Evolutionary conservation across 2,329 filamentous ascomycete genomes (phyloP).

Genomic region (Hymenoscyphus scutula): DNA sequence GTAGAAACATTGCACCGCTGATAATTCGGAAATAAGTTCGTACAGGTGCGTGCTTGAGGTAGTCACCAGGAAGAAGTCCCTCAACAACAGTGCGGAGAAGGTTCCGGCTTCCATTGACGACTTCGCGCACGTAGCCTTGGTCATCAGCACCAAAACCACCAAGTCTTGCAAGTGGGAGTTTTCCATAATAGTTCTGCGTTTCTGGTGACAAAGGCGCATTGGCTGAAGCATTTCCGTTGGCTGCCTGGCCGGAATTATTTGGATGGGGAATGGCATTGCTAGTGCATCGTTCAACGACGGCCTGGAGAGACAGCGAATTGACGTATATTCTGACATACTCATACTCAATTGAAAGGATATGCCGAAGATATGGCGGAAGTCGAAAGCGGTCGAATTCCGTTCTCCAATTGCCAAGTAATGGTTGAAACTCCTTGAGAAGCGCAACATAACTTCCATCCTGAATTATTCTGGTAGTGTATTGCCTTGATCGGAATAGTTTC

Average conservation of each 20-base stretch:
- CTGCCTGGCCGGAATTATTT: constrained; percentile 35
- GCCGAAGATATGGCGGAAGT: constrained; percentile 61
- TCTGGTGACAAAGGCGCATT: constrained; percentile 54
- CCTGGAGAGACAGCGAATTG: constrained; percentile 90
- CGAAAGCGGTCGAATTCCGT: constrained; percentile 77
- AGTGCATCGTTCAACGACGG: constrained; percentile 89
- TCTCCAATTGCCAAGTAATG: constrained; percentile 75
- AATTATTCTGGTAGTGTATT: constrained; percentile 86
- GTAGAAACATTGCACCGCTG: constrained; percentile 77
- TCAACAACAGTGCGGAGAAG: constrained; percentile 76
- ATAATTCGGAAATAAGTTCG: constrained; percentile 86
- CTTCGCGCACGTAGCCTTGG: constrained; percentile 71
- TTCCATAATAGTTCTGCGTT: constrained; percentile 63
- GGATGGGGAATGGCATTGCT: constrained; percentile 59
- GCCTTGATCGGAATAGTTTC: constrained; percentile 79
- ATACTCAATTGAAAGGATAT: constrained; percentile 90
- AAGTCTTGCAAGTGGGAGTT: constrained; percentile 60
- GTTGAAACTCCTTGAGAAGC: constrained; percentile 76
- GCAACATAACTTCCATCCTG: constrained; percentile 80
- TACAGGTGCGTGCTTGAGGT: constrained; percentile 79
- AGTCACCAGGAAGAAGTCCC: constrained; percentile 69
- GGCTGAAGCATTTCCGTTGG: constrained; percentile 39
- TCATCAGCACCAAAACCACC: constrained; percentile 64
- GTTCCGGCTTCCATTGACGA: constrained; percentile 74
- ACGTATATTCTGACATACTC: constrained; percentile 94